Evolutionary conservation across 805 yeast genomes (phyloP), one percentile per base, ranked within the genome.

Genomic region (Lipomyces chichibuensis): DNA sequence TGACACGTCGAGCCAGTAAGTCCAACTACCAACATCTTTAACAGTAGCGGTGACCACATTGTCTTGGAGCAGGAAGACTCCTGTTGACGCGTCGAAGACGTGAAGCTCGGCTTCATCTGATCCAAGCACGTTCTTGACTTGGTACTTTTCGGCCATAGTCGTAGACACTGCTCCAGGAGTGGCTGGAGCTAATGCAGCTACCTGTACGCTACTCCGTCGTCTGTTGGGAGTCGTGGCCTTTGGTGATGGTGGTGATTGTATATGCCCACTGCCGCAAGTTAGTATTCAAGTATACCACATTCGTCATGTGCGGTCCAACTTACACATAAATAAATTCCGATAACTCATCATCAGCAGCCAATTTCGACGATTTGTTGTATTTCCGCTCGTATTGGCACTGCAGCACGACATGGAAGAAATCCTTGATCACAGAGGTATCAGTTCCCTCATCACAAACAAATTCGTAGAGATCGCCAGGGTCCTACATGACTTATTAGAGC

Each of bases 381-480:
- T 89, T 90, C 71, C 87, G 84, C 75, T 92, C 97, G 75, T 85
- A 94, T 72, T 88, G 85, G 74, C 97, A 91, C 65, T 84, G 84
- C 73, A 85, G 83, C 14, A 91, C 81, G 0, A 87, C 81, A 32
- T 80, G 75, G 79, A 88, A 84, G 76, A 94, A 94, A 55, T 82
- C 81, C 39, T 88, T 86, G 52, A 89, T 85, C 52, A 87, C 83
- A 32, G 82, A 85, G 17, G 80, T 73, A 6, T 72, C 62, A 6
- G 75, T 61, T n/a, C 84, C 83, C 59, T 83, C 84, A 68, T 87
- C 91, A 60, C 91, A 85, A 27, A 89, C 83, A 78, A 91, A 93
- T 77, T 92, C 96, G 77, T 89, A 92, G 69, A 82, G 79, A 74
- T 93, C 98, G 29, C 92, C 97, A 4, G 83, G 82, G 73, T 93